phyloP scores from a whole-genome alignment of 2,329 filamentous ascomycete species.

The Aspergillus sp. region DNA sequence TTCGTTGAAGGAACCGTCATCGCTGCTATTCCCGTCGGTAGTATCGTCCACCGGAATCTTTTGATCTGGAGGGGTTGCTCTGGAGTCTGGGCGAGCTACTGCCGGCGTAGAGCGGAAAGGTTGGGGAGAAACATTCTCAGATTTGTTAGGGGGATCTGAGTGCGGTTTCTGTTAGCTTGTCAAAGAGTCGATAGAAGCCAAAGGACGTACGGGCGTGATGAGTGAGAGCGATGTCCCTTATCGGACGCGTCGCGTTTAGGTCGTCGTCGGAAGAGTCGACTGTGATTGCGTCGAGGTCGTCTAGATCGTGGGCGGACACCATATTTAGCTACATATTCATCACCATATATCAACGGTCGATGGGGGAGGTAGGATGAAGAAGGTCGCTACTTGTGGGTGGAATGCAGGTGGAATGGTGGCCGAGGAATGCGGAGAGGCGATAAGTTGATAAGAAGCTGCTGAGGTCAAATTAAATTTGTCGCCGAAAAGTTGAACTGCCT shows the following conservation, averaged over 20 bases:
- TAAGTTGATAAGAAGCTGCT: slow-evolving; percentile 24
- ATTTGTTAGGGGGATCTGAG: slow-evolving; percentile 6
- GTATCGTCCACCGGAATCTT: slow-evolving; percentile 22
- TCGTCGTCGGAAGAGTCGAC: slow-evolving; percentile 43
- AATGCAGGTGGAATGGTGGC: background rate
- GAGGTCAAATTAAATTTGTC: slow-evolving; percentile 7
- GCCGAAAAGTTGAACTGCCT: slow-evolving; percentile 15
- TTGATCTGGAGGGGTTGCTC: slow-evolving; percentile 13
- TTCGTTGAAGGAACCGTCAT: slow-evolving; percentile 38
- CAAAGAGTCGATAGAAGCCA: background rate
- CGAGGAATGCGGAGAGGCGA: slow-evolving; percentile 15
- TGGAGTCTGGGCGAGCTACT: slow-evolving; percentile 1
- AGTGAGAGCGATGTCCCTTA: slow-evolving; percentile 10
- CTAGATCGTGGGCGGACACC: slow-evolving; percentile 26
- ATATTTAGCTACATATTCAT: slow-evolving; percentile 18
- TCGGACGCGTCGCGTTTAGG: slow-evolving; percentile 40
- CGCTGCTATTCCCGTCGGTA: slow-evolving; percentile 23
- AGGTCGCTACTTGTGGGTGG: background rate
- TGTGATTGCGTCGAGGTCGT: slow-evolving; percentile 26
- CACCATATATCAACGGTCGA: background rate
- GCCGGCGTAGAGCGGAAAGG: background rate
- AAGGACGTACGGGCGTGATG: slow-evolving; percentile 11
- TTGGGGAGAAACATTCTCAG: background rate
- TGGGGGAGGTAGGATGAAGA: background rate
- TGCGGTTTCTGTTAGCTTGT: slow-evolving; percentile 17